Conservation (phyloP, 192 early-diverging fungal genomes). For the Entomortierella parvispora region DNA sequence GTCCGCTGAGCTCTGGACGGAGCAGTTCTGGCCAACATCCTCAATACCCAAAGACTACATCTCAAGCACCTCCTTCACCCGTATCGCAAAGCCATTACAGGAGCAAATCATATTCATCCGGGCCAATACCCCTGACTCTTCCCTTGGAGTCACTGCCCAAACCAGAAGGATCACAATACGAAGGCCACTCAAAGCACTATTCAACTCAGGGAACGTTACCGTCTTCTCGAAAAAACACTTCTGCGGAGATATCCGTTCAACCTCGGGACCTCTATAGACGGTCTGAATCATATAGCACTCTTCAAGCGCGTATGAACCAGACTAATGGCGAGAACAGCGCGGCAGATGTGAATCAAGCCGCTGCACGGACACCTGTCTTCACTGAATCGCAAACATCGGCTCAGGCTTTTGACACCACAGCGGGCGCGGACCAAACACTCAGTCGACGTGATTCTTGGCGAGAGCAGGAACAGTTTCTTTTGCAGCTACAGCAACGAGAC, state of each 20-base stretch:
- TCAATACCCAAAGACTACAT: conserved; percentile 20
- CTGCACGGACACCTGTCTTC: background rate
- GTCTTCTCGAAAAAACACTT: conserved; percentile 10
- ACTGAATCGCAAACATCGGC: background rate
- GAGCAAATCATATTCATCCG: conserved; percentile 47
- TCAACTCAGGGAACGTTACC: conserved; percentile 21
- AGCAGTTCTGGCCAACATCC: conserved; percentile 35
- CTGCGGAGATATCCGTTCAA: background rate
- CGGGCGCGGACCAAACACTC: background rate
- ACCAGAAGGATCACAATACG: conserved; percentile 12
- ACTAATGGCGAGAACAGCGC: conserved; percentile 2
- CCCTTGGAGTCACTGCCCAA: conserved; percentile 32
- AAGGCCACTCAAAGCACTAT: conserved; percentile 20
- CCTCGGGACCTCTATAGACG: conserved; percentile 36
- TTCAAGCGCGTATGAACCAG: conserved; percentile 11
- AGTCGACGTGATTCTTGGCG: conserved; percentile 43
- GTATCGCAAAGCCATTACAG: conserved; percentile 22
- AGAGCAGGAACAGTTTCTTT: conserved; percentile 44
- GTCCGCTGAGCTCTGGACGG: conserved; percentile 46
- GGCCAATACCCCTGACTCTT: conserved; percentile 36
- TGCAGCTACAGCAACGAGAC: conserved; percentile 46
- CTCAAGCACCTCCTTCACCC: conserved; percentile 39
- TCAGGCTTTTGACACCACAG: background rate
- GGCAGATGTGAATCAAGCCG: conserved; percentile 3
- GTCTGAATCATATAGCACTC: conserved; percentile 39